Evolutionary conservation across 805 yeast genomes (phyloP).

Genomic region (Wickerhamiella shivajii): DNA sequence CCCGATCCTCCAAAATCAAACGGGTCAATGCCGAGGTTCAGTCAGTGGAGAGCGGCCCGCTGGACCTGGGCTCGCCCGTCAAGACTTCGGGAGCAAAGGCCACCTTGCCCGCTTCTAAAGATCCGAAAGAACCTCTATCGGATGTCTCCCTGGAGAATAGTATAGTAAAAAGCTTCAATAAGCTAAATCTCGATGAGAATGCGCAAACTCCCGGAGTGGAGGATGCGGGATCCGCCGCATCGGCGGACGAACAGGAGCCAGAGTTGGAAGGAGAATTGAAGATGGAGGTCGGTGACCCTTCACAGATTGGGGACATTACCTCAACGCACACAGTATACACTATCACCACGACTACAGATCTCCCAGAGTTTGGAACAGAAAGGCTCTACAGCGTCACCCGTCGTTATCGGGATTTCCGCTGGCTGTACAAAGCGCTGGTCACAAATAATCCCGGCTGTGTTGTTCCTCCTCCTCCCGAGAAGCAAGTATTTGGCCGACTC

Average conservation of each 20-base stretch:
- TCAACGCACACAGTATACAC: slow-evolving; percentile 79
- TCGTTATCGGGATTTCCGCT: slow-evolving; percentile 81
- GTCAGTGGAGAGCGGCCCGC: slow-evolving; percentile 6
- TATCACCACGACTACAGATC: slow-evolving; percentile 47
- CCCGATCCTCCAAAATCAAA: slow-evolving; percentile 5
- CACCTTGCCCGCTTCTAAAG: no score
- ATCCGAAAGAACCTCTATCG: no score
- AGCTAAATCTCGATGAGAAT: no score
- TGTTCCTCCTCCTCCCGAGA: slow-evolving; percentile 93
- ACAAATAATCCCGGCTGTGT: slow-evolving; percentile 79
- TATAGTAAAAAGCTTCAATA: no score
- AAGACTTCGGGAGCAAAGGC: no score
- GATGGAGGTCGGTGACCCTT: slow-evolving; percentile 77
- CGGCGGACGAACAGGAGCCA: slow-evolving; percentile 1
- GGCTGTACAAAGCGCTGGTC: slow-evolving; percentile 83
- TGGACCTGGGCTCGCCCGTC: not conserved
- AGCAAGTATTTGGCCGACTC: slow-evolving; percentile 84
- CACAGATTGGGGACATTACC: slow-evolving; percentile 80
- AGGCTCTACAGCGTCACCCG: slow-evolving; percentile 51
- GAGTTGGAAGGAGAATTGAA: slow-evolving; percentile 14
- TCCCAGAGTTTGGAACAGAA: slow-evolving; percentile 24
- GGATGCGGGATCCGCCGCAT: not conserved
- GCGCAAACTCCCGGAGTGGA: no score
- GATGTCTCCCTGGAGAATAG: no score
- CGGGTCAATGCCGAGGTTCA: not conserved